Base-by-base conservation (phyloP, 2,329 filamentous ascomycete genomes). In the Chrysosporium keratinophilum region DNA sequence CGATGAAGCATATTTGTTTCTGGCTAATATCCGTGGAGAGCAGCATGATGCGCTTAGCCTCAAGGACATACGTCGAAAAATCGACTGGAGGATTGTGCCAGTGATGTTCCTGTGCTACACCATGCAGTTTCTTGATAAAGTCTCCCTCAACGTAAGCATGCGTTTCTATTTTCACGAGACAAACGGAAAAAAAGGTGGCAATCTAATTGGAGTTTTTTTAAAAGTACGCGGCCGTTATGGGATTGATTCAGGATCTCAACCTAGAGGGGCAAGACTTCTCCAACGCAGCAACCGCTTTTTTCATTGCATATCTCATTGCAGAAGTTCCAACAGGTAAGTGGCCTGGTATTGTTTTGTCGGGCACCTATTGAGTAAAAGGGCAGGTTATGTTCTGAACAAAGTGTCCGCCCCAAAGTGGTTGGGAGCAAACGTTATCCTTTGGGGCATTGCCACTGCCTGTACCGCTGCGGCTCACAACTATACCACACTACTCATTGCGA, bases 81-180 rank as follows among this genome's bases (percentile, higher is more conserved):
- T 69, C 50, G 67, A 70, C 47, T 64, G 64, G 58, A 67, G 66
- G 56, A 64, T 80, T 31, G 74, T 83, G 65, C 81, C 74, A 3
- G 56, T 74, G 55, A 73, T 76, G 70, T 78, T 67, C 53, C 71
- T 59, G 60, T 78, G 72, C 0, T 83, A 83, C 60, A 74, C 78
- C n/a, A 67, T 82, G 4, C 80, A 83, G 56, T 83, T 77, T 58
- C 69, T 80, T 1, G 81, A 84, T 66, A 83, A 84, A 63, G 77
- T 52, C 40, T 76, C 76, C 0, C 56, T 67, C 42, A 65, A 64
- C 65, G 56, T 75, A 74, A 20, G 20, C n/a, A 37, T 37, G 35
- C 35, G 11, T 12, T 37, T 82, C 82, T 59, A 69, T 83, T 43
- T 43, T 17, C 15, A 17, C 2, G 6, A 43, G 17, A n/a, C 11